Conservation (phyloP, 495 filamentous ascomycete species). For the Talaromyces stipitatus region DNA sequence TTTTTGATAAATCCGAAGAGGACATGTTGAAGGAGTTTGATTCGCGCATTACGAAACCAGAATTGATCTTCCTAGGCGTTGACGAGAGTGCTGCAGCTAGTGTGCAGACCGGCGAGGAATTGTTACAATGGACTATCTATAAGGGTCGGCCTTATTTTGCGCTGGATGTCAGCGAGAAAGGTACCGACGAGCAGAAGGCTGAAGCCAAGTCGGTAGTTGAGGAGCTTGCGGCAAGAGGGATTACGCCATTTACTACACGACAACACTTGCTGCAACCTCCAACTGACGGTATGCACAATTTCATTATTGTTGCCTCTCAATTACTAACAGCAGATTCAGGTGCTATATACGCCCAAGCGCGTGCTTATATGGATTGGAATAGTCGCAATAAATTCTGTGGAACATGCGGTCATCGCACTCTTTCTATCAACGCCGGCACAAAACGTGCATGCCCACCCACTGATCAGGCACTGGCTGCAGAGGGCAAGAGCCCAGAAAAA, state of each 20-base stretch:
- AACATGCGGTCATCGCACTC: conserved; percentile 73
- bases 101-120: conserved; percentile 30
- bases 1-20: conserved; percentile 65
- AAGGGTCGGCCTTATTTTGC: conserved; percentile 78
- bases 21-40: conserved; percentile 67
- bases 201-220: conserved; percentile 41
- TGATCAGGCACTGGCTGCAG: conserved; percentile 44
- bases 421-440: conserved; percentile 81
- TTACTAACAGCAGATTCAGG: conserved; percentile 39
- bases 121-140: conserved; percentile 54
- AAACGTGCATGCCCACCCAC: conserved; percentile 84
- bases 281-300: conserved; percentile 45
- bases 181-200: conserved; percentile 40
- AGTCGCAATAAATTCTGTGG: conserved; percentile 85
- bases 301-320: neutral
- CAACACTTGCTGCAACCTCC: conserved; percentile 50
- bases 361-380: conserved; percentile 93
- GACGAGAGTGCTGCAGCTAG: conserved; percentile 48
- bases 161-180: conserved; percentile 75
- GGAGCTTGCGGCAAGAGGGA: conserved; percentile 48
- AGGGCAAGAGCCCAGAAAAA: conserved; percentile 39
- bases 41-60: conserved; percentile 56
- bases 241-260: conserved; percentile 52
- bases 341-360: conserved; percentile 85
- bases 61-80: conserved; percentile 79